Conservation (phyloP, 2,329 filamentous ascomycete species). For the Penicillium freii region DNA sequence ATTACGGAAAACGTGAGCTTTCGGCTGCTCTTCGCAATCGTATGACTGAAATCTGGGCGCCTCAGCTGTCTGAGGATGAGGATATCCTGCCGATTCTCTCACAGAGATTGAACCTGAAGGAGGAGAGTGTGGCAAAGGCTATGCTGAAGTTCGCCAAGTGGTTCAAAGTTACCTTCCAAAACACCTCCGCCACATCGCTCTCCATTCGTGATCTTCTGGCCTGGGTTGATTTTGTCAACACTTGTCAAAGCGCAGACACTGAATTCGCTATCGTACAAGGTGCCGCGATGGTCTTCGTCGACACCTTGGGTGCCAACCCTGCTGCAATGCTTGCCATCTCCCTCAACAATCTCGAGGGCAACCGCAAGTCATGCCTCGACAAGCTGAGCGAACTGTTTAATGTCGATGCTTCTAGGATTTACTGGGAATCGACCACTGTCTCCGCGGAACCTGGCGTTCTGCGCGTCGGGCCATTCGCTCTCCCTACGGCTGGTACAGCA, state of each 20-base stretch:
- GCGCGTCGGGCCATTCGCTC: conserved; percentile 71
- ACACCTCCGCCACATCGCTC: conserved; percentile 71
- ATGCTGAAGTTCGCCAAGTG: conserved; percentile 89
- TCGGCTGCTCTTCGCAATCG: conserved; percentile 93
- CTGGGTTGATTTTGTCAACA: conserved; percentile 92
- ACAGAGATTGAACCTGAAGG: conserved; percentile 64
- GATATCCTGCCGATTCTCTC: conserved; percentile 85
- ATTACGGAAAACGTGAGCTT: conserved; percentile 96
- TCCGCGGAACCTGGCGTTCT: conserved; percentile 54
- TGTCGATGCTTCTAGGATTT: conserved; percentile 62
- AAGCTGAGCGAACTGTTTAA: conserved; percentile 68
- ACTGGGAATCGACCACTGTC: conserved; percentile 63
- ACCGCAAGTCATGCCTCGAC: conserved; percentile 70
- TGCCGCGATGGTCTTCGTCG: conserved; percentile 91
- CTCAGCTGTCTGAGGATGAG: conserved; percentile 75
- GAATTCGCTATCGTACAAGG: conserved; percentile 69
- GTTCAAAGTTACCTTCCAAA: conserved; percentile 80
- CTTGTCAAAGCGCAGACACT: conserved; percentile 51
- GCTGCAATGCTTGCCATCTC: conserved; percentile 78
- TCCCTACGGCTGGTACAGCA: conserved; percentile 54
- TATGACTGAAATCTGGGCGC: conserved; percentile 99
- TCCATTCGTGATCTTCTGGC: conserved; percentile 90
- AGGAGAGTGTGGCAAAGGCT: conserved; percentile 59
- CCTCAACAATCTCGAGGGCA: conserved; percentile 64
- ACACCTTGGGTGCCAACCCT: conserved; percentile 91